These are phyloP conservation scores for Oemleria cerasiformis DNA, from an alignment of 306 rosid genomes.

Conservation along the genomic window DNA sequence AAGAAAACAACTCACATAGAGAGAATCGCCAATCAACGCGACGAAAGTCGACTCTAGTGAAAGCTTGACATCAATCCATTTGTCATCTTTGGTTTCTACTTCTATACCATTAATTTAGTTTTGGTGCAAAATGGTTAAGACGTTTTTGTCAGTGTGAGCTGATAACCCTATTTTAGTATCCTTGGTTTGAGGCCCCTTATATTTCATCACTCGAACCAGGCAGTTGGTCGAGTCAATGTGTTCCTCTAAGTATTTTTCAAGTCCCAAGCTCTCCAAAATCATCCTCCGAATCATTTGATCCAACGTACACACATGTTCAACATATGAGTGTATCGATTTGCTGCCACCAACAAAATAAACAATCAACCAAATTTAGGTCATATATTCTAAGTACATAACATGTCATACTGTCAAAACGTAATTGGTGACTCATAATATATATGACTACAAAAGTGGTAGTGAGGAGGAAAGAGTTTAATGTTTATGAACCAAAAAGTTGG, in stretches of 20 bases:
- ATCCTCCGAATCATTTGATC: conserved; percentile 65
- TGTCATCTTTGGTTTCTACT: conserved; percentile 60
- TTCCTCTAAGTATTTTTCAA: conserved; percentile 68
- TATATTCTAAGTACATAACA: too few species aligned
- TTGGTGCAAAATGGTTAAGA: conserved; percentile 58
- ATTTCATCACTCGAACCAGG: conserved; percentile 66
- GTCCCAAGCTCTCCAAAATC: conserved; percentile 64
- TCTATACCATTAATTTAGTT: conserved; percentile 68
- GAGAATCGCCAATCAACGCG: conserved; percentile 65
- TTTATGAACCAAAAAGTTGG: too few species aligned
- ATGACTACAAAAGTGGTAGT: too few species aligned
- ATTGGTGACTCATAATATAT: too few species aligned
- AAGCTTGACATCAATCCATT: conserved; percentile 63
- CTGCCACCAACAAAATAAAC: conserved; percentile 38
- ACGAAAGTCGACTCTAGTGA: conserved; percentile 43
- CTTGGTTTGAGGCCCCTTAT: conserved; percentile 51
- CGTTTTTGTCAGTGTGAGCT: conserved; percentile 66
- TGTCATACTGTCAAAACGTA: too few species aligned
- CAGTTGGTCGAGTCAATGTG: conserved; percentile 63
- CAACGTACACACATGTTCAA: conserved; percentile 48
- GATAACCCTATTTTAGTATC: conserved; percentile 47
- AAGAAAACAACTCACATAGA: conserved; percentile 36
- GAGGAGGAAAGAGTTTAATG: background rate
- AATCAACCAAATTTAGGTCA: too few species aligned
- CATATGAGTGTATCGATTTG: conserved; percentile 46